A percentile compares a stretch with the other conserved stretches of the same genome.
Evolutionary conservation across 2,329 filamentous ascomycete species (phyloP).

Genomic region (Cytospora chrysosperma): DNA sequence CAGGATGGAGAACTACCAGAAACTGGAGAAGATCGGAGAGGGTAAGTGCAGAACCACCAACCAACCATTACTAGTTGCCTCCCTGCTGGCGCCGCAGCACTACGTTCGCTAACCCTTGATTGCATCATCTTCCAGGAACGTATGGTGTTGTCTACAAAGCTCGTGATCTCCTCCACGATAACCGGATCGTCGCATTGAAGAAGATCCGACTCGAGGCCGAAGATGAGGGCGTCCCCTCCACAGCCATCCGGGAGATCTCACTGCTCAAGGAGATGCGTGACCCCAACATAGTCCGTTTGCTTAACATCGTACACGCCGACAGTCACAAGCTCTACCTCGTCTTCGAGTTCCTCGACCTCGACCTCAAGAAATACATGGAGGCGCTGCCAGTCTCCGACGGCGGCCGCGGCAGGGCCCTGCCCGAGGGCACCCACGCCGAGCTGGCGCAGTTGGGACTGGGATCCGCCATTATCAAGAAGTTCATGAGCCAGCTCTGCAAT

Average conservation of each 20-base stretch:
- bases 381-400: constrained; percentile 77
- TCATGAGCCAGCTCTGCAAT: constrained; percentile 81
- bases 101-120: neutral
- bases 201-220: constrained; percentile 91
- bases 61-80: neutral
- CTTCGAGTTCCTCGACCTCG: constrained; percentile 82
- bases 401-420: constrained; percentile 76
- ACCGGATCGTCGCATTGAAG: constrained; percentile 84
- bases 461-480: constrained; percentile 82
- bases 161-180: constrained; percentile 71
- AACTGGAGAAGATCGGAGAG: constrained; percentile 79
- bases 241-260: constrained; percentile 87
- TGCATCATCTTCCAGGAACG: constrained; percentile 58
- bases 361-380: constrained; percentile 95
- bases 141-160: constrained; percentile 94
- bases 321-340: constrained; percentile 91
- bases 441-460: constrained; percentile 69
- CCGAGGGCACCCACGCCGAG: constrained; percentile 66
- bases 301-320: constrained; percentile 89
- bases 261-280: constrained; percentile 91
- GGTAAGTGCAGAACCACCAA: constrained; percentile 55
- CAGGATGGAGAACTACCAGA: constrained; percentile 64
- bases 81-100: neutral
- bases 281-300: constrained; percentile 78
- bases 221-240: constrained; percentile 86